Evolutionary conservation across 371 early-diverging fungal species (phyloP).

Genomic region (Apophysomyces variabilis): DNA sequence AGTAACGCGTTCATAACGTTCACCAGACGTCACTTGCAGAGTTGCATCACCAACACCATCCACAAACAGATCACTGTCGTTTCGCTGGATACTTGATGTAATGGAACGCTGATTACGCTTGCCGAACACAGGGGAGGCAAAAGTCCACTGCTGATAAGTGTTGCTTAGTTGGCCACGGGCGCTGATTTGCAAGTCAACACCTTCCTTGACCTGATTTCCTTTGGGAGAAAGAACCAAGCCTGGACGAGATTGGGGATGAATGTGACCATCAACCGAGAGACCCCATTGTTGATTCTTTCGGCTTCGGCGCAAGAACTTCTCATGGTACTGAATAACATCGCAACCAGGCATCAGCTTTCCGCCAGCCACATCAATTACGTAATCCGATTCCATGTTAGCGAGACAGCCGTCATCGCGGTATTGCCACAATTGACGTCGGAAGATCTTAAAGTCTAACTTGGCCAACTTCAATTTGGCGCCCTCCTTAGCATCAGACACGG

Average conservation of each 20-base stretch:
- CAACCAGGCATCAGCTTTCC: slow-evolving; percentile 41
- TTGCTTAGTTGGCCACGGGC: slow-evolving; percentile 34
- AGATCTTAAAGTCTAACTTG: slow-evolving; percentile 40
- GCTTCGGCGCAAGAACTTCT: slow-evolving; percentile 41
- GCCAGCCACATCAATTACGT: slow-evolving; percentile 58
- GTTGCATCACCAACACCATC: slow-evolving; percentile 30
- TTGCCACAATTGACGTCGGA: slow-evolving; percentile 59
- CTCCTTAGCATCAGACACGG: slow-evolving; percentile 33
- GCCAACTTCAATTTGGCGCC: slow-evolving; percentile 41
- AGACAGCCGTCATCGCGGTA: slow-evolving; percentile 57
- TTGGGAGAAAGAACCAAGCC: slow-evolving; percentile 38
- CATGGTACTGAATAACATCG: slow-evolving; percentile 45
- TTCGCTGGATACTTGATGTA: not conserved
- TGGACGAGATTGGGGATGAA: slow-evolving; percentile 39
- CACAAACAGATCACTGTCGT: slow-evolving; percentile 18
- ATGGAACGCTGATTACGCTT: slow-evolving; percentile 18
- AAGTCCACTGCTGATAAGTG: slow-evolving; percentile 46
- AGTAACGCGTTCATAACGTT: slow-evolving; percentile 36
- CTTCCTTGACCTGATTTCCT: slow-evolving; percentile 28
- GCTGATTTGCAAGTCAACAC: slow-evolving; percentile 30
- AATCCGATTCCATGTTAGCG: slow-evolving; percentile 56
- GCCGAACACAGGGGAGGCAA: slow-evolving; percentile 42
- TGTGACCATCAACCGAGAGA: slow-evolving; percentile 48
- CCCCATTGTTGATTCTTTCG: slow-evolving; percentile 55
- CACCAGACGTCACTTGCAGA: slow-evolving; percentile 23